Evolutionary conservation across 2,329 filamentous ascomycete species (phyloP).

Genomic region (Calonectria hawksworthii): DNA sequence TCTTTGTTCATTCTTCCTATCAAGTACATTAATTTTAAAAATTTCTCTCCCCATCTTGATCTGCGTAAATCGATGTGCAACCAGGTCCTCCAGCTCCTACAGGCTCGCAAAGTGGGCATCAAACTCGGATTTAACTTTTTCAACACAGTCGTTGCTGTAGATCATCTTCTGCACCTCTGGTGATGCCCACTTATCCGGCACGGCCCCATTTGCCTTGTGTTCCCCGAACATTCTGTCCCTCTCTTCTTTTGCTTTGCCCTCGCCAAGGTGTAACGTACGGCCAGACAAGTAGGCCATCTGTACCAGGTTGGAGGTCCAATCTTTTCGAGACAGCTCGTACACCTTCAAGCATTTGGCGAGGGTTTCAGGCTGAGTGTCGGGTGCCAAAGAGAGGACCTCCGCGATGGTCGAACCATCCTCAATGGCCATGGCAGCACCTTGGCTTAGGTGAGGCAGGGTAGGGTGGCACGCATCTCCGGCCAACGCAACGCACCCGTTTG

Average conservation of each 20-base stretch:
- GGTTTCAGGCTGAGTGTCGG: constrained; percentile 38
- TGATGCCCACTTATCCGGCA: constrained; percentile 79
- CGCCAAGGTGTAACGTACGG: constrained; percentile 69
- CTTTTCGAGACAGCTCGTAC: constrained; percentile 44
- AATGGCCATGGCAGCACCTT: constrained; percentile 78
- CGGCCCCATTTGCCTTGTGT: constrained; percentile 63
- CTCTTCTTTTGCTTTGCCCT: constrained; percentile 71
- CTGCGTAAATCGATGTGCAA: not conserved
- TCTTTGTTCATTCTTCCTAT: constrained; percentile 11
- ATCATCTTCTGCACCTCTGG: constrained; percentile 77
- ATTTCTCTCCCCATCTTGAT: not conserved
- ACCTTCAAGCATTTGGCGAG: constrained; percentile 44
- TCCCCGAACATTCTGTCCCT: constrained; percentile 69
- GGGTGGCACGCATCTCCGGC: constrained; percentile 77
- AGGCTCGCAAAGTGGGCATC: constrained; percentile 37
- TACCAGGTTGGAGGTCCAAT: constrained; percentile 45
- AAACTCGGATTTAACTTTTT: constrained; percentile 53
- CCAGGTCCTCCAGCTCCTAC: constrained; percentile 13
- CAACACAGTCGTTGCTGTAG: constrained; percentile 73
- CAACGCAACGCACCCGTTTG: constrained; percentile 66
- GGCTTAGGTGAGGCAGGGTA: constrained; percentile 76
- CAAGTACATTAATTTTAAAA: constrained; percentile 23
- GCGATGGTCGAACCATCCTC: constrained; percentile 69
- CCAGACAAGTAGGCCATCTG: constrained; percentile 51
- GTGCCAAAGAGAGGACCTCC: constrained; percentile 40